Percentiles rank a stretch among this genome's conserved stretches.
These are phyloP conservation scores for Fusarium irregulare DNA, from an alignment of 2,329 filamentous ascomycete species.

Conservation along the genomic window DNA sequence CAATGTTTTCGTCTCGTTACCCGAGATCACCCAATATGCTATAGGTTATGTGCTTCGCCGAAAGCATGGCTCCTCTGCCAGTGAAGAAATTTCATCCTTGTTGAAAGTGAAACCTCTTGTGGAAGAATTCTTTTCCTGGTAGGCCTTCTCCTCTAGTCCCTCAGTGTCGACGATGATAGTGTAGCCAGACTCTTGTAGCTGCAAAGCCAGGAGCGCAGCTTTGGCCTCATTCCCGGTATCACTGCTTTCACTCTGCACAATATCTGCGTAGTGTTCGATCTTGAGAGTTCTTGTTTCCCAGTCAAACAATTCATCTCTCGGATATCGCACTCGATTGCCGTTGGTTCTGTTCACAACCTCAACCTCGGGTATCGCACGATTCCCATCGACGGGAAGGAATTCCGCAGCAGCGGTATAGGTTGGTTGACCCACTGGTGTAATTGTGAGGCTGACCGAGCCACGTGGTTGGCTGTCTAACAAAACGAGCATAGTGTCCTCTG, in stretches of 20 bases:
- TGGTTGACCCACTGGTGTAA: background rate
- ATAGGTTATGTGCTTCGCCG: background rate
- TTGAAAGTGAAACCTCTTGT: background rate
- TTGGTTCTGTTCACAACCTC: background rate
- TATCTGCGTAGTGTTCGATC: no score
- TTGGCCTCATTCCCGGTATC: no score
- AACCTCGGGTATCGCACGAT: background rate
- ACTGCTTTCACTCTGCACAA: no score
- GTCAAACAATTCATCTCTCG: background rate
- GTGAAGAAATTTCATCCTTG: background rate
- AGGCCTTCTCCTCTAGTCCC: accelerated
- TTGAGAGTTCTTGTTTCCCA: background rate
- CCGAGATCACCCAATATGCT: background rate
- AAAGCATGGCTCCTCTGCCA: background rate
- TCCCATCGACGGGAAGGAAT: background rate
- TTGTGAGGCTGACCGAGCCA: background rate
- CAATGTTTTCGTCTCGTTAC: accelerated
- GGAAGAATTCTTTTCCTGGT: background rate
- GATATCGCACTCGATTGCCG: background rate
- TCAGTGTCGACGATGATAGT: accelerated
- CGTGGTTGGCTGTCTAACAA: background rate
- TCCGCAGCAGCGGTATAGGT: background rate
- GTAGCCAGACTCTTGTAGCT: accelerated
- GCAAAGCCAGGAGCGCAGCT: background rate
- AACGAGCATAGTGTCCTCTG: background rate